phyloP scores from a whole-genome alignment of 768 basidiomycete species.

The Leccinum boreale region DNA sequence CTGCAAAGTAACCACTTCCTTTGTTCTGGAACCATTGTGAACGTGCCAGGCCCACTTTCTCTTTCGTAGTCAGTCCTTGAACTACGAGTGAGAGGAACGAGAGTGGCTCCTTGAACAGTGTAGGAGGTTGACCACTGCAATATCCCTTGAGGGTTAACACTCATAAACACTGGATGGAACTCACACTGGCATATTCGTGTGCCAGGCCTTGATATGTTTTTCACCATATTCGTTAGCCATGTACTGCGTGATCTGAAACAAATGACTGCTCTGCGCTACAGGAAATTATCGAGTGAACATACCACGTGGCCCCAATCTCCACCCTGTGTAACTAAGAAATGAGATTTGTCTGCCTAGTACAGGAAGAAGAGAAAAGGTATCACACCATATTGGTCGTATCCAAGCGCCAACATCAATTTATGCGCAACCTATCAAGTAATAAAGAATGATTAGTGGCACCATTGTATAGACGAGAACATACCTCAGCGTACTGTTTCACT shows the following conservation, averaged over 20 bases:
- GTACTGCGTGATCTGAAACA: slow-evolving; percentile 32
- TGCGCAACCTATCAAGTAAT: slow-evolving; percentile 28
- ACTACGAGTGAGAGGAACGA: slow-evolving; percentile 28
- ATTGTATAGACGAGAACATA: slow-evolving; percentile 12
- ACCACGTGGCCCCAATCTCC: slow-evolving; percentile 47
- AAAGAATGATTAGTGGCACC: too few species aligned
- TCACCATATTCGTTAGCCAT: slow-evolving; percentile 36
- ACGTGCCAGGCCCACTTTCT: slow-evolving; percentile 23
- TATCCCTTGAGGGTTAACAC: neutral
- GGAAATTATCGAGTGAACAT: slow-evolving; percentile 1
- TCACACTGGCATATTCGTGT: slow-evolving; percentile 47
- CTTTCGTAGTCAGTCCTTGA: slow-evolving; percentile 26
- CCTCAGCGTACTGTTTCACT: slow-evolving; percentile 52
- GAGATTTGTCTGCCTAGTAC: neutral
- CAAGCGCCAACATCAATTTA: slow-evolving; percentile 48
- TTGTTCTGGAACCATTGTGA: slow-evolving; percentile 12
- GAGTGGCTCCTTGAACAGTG: slow-evolving; percentile 22
- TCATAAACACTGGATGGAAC: slow-evolving; percentile 7
- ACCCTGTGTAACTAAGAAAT: slow-evolving; percentile 41
- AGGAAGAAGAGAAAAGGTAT: neutral
- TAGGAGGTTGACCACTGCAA: slow-evolving; percentile 25
- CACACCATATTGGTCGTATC: slow-evolving; percentile 50
- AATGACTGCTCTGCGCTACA: neutral
- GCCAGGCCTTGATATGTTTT: slow-evolving; percentile 49
- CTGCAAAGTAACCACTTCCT: slow-evolving; percentile 30